Evolutionary conservation across 495 filamentous ascomycete genomes (phyloP).

Genomic region (Aspergillus leporis): DNA sequence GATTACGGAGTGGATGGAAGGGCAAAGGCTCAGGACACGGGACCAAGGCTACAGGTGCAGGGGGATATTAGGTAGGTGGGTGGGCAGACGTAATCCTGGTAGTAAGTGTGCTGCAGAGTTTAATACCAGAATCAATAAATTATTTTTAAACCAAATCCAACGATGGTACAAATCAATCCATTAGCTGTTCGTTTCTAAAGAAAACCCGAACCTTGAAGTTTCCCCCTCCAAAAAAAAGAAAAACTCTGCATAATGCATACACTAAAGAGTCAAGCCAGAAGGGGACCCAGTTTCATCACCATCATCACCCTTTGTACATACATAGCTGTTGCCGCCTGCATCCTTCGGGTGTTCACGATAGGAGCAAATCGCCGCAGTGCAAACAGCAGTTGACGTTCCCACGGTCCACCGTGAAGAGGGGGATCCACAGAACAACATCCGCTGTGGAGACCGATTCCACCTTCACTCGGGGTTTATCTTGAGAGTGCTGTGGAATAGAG

Average conservation of each 20-base stretch:
- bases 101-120: conserved; percentile 3
- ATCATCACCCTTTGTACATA: background rate
- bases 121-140: conserved; percentile 10
- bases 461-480: background rate
- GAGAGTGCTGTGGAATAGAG: too few relatives aligned
- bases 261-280: background rate
- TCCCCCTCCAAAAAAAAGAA: background rate
- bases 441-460: conserved; percentile 3
- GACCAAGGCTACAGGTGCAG: conserved; percentile 10
- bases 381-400: background rate
- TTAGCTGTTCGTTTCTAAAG: background rate
- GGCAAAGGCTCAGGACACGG: conserved; percentile 24
- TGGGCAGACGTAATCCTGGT: conserved; percentile 2
- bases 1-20: conserved; percentile 28
- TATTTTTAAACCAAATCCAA: background rate
- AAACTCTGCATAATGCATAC: background rate
- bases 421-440: conserved; percentile 2
- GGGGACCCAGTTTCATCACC: background rate
- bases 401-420: background rate
- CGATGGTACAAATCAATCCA: background rate
- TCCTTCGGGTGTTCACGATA: background rate
- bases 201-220: too few relatives aligned
- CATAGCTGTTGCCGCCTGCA: background rate
- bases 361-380: background rate
- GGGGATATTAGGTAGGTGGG: conserved; percentile 1